phyloP scores from a whole-genome alignment of 2,329 filamentous ascomycete genomes.

The Alternaria brassicicola region DNA sequence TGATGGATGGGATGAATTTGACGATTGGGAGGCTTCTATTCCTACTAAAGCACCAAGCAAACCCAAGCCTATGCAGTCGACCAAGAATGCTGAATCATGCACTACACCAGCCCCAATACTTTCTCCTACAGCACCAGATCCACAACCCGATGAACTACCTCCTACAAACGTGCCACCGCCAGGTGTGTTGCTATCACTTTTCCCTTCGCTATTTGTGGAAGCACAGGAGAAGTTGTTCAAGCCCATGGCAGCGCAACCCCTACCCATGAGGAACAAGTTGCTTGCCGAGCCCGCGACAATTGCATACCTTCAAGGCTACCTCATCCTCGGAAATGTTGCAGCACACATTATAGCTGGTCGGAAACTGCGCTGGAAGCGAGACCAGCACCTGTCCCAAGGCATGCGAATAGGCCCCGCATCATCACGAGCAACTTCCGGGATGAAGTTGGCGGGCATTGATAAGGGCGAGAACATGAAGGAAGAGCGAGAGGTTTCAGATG shows the following conservation, averaged over 20 bases:
- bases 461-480: constrained; percentile 82
- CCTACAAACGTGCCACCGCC: constrained; percentile 91
- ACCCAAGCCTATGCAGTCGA: constrained; percentile 2
- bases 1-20: constrained; percentile 56
- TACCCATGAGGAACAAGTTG: constrained; percentile 66
- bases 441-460: constrained; percentile 90
- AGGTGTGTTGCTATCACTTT: constrained; percentile 77
- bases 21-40: constrained; percentile 49
- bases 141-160: constrained; percentile 53
- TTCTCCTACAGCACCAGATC: constrained; percentile 28
- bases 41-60: constrained; percentile 13
- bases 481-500: constrained; percentile 81
- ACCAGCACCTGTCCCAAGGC: constrained; percentile 80
- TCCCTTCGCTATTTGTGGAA: constrained; percentile 72
- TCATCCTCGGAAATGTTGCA: constrained; percentile 69
- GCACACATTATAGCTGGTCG: constrained; percentile 85
- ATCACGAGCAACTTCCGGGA: constrained; percentile 71
- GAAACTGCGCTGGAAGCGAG: constrained; percentile 87
- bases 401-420: constrained; percentile 83
- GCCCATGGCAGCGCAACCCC: constrained; percentile 64
- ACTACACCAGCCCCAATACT: constrained; percentile 26
- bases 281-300: constrained; percentile 67
- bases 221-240: constrained; percentile 70
- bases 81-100: neutral
- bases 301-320: constrained; percentile 68